Evolutionary conservation across 2,329 filamentous ascomycete species (phyloP).

Genomic region (Endothia cerciana): DNA sequence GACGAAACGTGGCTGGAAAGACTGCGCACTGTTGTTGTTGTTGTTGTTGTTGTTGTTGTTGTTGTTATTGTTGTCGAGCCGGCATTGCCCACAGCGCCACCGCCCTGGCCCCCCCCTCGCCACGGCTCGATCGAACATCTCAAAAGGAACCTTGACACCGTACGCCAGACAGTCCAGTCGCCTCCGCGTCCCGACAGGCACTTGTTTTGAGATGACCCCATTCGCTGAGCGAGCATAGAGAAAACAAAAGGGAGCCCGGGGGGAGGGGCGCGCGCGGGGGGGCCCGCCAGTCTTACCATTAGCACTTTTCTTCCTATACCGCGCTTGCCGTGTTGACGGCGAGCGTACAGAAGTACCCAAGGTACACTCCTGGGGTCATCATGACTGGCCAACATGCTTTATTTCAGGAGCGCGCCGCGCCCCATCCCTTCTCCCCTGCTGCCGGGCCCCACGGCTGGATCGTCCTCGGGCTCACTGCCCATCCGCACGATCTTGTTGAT

Average conservation of each 20-base stretch:
- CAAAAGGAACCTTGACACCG: constrained; percentile 7
- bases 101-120: too few species aligned
- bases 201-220: neutral
- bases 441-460: constrained; percentile 23
- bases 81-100: too few species aligned
- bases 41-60: too few species aligned
- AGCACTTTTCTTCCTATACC: constrained; percentile 2
- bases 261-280: too few species aligned
- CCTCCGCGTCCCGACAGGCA: neutral
- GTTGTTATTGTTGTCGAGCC: too few species aligned
- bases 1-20: constrained; percentile 24
- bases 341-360: neutral
- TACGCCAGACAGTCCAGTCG: neutral
- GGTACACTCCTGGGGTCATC: neutral
- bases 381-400: constrained; percentile 20
- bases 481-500: constrained; percentile 25
- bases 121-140: neutral
- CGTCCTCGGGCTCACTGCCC: constrained; percentile 15
- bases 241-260: neutral
- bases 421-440: constrained; percentile 20
- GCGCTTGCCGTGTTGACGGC: neutral
- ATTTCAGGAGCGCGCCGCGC: constrained; percentile 24
- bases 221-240: neutral
- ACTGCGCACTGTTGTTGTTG: constrained; percentile 9
- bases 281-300: constrained; percentile 6